Conservation (phyloP, 2,329 filamentous ascomycete genomes). For the Fusarium liriodendri region DNA sequence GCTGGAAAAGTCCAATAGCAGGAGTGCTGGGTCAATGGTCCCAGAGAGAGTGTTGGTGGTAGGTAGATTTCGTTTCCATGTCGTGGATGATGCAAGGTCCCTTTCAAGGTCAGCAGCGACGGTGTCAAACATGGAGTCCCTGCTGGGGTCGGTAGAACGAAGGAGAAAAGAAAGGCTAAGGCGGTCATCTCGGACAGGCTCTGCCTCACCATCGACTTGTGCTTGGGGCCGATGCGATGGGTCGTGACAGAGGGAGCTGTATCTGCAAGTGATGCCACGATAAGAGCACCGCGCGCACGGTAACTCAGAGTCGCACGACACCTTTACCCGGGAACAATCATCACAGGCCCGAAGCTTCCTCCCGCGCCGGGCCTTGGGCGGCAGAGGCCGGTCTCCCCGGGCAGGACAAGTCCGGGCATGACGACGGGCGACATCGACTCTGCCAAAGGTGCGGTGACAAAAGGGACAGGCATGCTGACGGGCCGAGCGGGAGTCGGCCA, state of each 20-base stretch:
- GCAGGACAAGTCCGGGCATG: constrained; percentile 20
- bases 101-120: constrained; percentile 21
- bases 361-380: constrained; percentile 14
- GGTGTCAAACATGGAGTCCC: constrained; percentile 2
- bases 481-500: background rate
- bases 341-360: constrained; percentile 30
- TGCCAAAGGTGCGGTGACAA: constrained; percentile 20
- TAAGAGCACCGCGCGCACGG: constrained; percentile 18
- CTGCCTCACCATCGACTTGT: background rate
- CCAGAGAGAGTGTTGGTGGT: background rate
- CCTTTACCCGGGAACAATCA: constrained; percentile 1
- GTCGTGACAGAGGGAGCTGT: constrained; percentile 20
- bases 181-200: background rate
- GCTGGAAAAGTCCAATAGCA: constrained; percentile 13
- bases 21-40: constrained; percentile 16
- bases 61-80: background rate
- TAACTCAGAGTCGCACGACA: background rate
- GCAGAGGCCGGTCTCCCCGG: constrained; percentile 14
- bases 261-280: constrained; percentile 3
- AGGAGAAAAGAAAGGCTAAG: constrained; percentile 12
- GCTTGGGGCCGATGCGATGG: background rate
- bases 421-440: constrained; percentile 25
- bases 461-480: constrained; percentile 11
- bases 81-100: background rate
- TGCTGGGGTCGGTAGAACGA: constrained; percentile 1